Base-by-base conservation (phyloP, 768 basidiomycete species). In the Termitomyces sp. region DNA sequence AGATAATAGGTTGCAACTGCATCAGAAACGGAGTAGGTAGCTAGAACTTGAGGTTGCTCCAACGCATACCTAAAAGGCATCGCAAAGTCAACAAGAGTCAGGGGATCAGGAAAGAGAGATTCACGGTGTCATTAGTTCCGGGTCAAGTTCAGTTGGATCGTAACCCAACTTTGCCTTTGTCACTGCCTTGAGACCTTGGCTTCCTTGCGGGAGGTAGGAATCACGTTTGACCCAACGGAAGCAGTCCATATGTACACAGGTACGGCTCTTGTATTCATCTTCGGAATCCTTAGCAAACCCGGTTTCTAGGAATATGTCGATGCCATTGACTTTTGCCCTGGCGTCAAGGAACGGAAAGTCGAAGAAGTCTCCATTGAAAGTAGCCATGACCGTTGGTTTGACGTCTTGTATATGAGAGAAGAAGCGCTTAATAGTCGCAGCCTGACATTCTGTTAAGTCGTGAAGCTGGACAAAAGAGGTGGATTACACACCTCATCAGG, bases 181-280 rank as follows among this genome's bases (percentile, higher is more conserved):
- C 14, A 98, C 97, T 0, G 97, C 97, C 70, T 99, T 99, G 69
- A 99, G 76, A 67, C 97, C 97, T 69, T 98, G 97, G 78, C 91
- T 94, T 46, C 97, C 97, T 76, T 98, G 97, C 1, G 97, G 97
- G 16, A 99, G 76, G 69, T 99, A 98, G 8, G 95, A 98, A 74
- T 98, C 97, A 43, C 97, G 88, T 72, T 99, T 98, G 52, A 99
- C 97, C 97, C 97, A 99, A 65, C 96, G 86, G 80, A 98, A 98
- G 69, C 94, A 96, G 67, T 99, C 97, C 97, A 99, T 97, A 69
- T 99, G 97, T 22, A 88, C 92, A 66, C 95, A 98, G 20, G 80
- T 84, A 10, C 92, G 80, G 65, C 88, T 88, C 76, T 98, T 98
- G 79, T 86, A 99, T 71, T 99, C 97, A 48, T 94, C 90, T 70